Percentiles rank a stretch among this genome's conserved stretches.
Conservation (phyloP, 139 green algal species). For the Pycnococcus provasolii region DNA sequence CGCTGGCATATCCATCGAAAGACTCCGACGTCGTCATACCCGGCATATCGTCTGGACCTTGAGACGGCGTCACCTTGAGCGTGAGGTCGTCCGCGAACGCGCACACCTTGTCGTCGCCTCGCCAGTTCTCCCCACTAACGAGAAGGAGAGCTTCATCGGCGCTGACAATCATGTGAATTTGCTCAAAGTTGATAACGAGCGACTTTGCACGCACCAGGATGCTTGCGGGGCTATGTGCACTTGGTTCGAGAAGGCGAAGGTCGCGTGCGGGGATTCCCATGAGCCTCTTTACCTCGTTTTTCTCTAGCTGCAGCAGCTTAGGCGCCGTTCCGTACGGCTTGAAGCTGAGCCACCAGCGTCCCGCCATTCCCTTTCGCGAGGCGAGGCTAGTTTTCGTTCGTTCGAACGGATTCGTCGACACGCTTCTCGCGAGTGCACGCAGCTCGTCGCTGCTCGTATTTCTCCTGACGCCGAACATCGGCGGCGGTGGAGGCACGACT, state of each 20-base stretch:
- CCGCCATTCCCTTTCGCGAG: no score
- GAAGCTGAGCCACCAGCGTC: not conserved
- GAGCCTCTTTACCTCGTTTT: conserved; percentile 12
- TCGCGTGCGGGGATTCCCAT: conserved; percentile 30
- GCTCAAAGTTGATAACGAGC: conserved; percentile 38
- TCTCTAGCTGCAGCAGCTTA: not conserved
- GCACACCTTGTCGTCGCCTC: not conserved
- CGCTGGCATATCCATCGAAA: not conserved
- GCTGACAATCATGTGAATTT: conserved; percentile 17
- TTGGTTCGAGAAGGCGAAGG: conserved; percentile 36
- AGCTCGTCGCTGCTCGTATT: no score
- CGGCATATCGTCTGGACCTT: not conserved
- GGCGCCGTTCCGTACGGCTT: not conserved
- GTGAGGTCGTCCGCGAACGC: conserved; percentile 10
- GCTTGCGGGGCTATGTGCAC: conserved; percentile 21
- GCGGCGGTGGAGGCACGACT: no score
- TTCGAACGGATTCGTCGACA: no score
- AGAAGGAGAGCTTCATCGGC: conserved; percentile 10
- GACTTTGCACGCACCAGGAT: conserved; percentile 33
- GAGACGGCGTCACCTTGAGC: not conserved
- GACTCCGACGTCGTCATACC: not conserved
- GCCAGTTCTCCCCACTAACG: not conserved
- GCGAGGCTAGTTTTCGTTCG: no score
- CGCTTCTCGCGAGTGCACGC: no score
- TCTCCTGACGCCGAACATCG: no score